Evolutionary conservation across 2,329 filamentous ascomycete genomes (phyloP).

Genomic region (Aureobasidium sp.): DNA sequence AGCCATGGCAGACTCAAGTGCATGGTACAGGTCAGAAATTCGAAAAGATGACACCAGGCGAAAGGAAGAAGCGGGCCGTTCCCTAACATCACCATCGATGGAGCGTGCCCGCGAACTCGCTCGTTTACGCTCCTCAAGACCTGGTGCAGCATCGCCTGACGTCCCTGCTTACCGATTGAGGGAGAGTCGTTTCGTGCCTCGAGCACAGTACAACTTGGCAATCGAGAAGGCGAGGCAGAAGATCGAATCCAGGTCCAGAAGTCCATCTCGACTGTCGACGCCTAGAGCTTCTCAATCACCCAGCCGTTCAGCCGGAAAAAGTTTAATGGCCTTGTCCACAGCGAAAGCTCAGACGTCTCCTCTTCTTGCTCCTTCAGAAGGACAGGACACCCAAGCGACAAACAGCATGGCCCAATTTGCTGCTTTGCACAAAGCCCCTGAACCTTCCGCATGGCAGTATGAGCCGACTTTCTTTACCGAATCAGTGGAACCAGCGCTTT

Average conservation of each 20-base stretch:
- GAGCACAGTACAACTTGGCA: conserved; percentile 26
- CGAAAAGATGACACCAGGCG: conserved; percentile 14
- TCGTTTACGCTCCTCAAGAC: conserved; percentile 19
- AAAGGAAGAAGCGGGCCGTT: conserved; percentile 10
- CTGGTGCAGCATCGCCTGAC: conserved; percentile 14
- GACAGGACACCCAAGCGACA: background rate
- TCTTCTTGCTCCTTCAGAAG: background rate
- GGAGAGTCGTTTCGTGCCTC: conserved; percentile 28
- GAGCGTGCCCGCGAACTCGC: conserved; percentile 23
- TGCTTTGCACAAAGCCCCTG: background rate
- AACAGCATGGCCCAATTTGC: background rate
- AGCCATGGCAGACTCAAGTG: conserved; percentile 17
- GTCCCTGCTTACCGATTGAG: conserved; percentile 28
- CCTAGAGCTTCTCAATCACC: background rate
- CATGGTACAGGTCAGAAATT: conserved; percentile 7
- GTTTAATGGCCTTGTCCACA: background rate
- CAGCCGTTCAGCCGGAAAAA: background rate
- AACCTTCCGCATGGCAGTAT: conserved; percentile 1
- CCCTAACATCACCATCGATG: conserved; percentile 24
- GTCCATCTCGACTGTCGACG: background rate
- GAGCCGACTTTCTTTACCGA: background rate
- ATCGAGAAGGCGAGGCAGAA: conserved; percentile 25
- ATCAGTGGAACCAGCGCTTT: background rate
- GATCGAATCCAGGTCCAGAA: conserved; percentile 10
- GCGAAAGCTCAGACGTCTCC: background rate